Percentiles rank a stretch among this genome's conserved stretches.
Conservation (phyloP, 768 basidiomycete genomes). For the Russula compacta region DNA sequence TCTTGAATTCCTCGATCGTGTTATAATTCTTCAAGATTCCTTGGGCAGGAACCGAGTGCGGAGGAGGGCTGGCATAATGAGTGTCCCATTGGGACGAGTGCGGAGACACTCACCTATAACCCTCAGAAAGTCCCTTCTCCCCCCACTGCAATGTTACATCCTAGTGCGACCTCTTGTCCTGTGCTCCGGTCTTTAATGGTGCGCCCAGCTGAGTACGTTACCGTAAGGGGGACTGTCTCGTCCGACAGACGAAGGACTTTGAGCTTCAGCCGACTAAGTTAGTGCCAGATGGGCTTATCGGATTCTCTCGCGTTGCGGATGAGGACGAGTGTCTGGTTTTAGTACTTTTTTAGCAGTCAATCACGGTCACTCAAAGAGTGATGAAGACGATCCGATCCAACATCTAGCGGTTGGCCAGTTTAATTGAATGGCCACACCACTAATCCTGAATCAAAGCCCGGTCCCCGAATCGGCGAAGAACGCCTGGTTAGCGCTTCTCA, state of each 20-base stretch:
- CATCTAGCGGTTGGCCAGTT: no score
- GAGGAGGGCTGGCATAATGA: slow-evolving; percentile 32
- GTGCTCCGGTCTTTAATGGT: slow-evolving; percentile 70
- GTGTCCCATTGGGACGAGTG: neutral
- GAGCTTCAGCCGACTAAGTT: slow-evolving; percentile 81
- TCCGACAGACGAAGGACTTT: slow-evolving; percentile 82
- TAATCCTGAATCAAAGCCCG: no score
- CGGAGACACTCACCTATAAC: slow-evolving; percentile 32
- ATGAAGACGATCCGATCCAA: no score
- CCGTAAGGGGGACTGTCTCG: slow-evolving; percentile 52
- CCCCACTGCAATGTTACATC: slow-evolving; percentile 54
- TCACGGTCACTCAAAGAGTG: no score
- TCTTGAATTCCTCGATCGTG: slow-evolving; percentile 93
- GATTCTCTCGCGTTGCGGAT: no score
- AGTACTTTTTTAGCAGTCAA: no score
- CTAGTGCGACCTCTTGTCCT: slow-evolving; percentile 62
- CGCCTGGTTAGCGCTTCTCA: no score
- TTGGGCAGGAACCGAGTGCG: slow-evolving; percentile 40
- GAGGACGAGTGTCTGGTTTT: no score
- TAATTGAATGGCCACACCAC: no score
- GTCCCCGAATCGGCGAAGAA: no score
- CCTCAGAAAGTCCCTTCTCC: slow-evolving; percentile 53
- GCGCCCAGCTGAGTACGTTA: slow-evolving; percentile 61
- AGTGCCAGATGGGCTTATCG: slow-evolving; percentile 53
- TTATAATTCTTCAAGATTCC: slow-evolving; percentile 92